A percentile compares a stretch with the other conserved stretches of the same genome.
phyloP scores from a whole-genome alignment of 768 basidiomycete species.

The Lepiota venenata region DNA sequence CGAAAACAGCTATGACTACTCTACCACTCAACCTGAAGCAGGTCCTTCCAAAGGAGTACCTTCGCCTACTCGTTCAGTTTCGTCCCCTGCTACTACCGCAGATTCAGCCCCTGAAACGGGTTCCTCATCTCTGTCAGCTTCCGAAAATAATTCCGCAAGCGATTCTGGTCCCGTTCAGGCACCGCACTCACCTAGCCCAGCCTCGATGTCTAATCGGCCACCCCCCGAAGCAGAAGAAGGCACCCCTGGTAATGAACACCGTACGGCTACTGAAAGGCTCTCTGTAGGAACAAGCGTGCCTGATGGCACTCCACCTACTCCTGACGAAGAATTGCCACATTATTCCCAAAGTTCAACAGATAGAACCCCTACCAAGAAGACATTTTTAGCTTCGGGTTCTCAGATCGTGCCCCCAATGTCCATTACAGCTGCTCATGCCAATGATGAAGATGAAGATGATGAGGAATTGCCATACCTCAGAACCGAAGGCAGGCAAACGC shows the following conservation, averaged over 20 bases:
- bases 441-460: background rate
- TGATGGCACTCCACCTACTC: background rate
- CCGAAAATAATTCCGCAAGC: background rate
- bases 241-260: background rate
- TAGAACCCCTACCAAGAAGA: background rate
- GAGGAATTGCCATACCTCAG: constrained; percentile 7
- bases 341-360: background rate
- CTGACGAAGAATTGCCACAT: background rate
- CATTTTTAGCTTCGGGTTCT: background rate
- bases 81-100: background rate
- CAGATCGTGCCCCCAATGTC: background rate
- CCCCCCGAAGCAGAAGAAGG: background rate
- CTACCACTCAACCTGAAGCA: background rate
- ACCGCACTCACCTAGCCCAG: background rate
- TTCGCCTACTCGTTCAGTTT: background rate
- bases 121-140: background rate
- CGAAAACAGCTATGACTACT: background rate
- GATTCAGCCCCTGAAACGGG: background rate
- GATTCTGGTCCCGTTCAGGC: background rate
- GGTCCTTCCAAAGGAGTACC: constrained; percentile 1
- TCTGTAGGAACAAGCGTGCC: background rate
- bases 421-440: background rate
- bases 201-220: background rate
- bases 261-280: background rate
- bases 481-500: background rate